Percentiles rank a stretch among this genome's conserved stretches.
Evolutionary conservation across 768 basidiomycete species (phyloP).

Genomic region (Dioszegia crocea): DNA sequence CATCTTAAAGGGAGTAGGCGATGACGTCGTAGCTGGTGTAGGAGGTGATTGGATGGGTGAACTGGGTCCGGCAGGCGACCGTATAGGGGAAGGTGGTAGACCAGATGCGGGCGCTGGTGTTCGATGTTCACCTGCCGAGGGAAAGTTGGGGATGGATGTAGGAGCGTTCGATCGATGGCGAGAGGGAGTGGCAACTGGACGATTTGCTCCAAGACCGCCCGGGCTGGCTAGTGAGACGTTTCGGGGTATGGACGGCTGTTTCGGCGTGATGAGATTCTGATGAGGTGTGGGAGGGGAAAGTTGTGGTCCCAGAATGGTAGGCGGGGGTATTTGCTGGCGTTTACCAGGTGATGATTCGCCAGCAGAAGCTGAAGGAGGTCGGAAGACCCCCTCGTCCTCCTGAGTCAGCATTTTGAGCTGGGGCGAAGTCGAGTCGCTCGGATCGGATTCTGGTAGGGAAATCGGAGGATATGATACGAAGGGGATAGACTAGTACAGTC

Average conservation of each 20-base stretch:
- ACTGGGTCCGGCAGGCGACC: constrained; percentile 19
- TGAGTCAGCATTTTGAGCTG: neutral
- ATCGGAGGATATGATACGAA: no score
- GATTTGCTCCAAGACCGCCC: neutral
- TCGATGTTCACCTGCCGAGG: constrained; percentile 17
- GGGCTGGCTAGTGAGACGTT: neutral
- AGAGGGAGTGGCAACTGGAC: constrained; percentile 1
- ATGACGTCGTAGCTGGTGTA: constrained; percentile 1
- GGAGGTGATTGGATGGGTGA: constrained; percentile 28
- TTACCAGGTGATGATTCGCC: no score
- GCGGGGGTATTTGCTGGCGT: no score
- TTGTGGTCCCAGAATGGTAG: neutral
- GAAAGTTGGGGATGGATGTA: constrained; percentile 29
- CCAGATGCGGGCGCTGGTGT: no score
- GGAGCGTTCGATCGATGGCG: constrained; percentile 26
- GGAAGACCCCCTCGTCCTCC: neutral
- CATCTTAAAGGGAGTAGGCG: constrained; percentile 2
- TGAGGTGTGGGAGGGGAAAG: neutral
- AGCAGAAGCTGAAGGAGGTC: no score
- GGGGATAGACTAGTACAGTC: no score
- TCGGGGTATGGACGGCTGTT: neutral
- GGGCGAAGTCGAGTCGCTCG: no score
- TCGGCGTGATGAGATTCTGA: no score
- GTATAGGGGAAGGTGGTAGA: constrained; percentile 25
- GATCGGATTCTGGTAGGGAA: no score